Percentiles rank a stretch among this genome's conserved stretches.
Conservation (phyloP, 441 rosid species). For the Dalechampia spathulata region DNA sequence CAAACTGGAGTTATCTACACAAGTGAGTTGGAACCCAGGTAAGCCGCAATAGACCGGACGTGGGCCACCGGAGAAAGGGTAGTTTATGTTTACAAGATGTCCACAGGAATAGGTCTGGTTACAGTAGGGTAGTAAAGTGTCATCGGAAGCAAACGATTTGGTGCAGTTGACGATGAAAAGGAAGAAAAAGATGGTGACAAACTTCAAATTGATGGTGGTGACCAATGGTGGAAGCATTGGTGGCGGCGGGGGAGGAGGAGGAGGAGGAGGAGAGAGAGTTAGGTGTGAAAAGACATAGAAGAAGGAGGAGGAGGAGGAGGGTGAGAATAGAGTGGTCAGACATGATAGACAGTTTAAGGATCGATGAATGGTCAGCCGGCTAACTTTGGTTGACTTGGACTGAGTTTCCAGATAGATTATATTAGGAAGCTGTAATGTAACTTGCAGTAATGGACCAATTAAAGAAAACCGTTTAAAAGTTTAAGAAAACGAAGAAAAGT, state of each 20-base stretch:
- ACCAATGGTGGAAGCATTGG: background rate
- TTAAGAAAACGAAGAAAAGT: too few relatives aligned
- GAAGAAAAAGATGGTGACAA: too few relatives aligned
- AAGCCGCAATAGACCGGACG: conserved; percentile 30
- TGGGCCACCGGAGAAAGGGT: conserved; percentile 35
- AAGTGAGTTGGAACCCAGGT: conserved; percentile 26
- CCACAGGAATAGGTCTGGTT: conserved; percentile 26
- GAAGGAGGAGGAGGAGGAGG: too few relatives aligned
- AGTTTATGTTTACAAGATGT: conserved; percentile 16
- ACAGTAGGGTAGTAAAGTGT: conserved; percentile 16
- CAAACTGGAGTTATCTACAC: conserved; percentile 8
- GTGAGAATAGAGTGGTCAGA: background rate
- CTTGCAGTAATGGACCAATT: too few relatives aligned
- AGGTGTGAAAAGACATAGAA: background rate
- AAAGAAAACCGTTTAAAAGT: too few relatives aligned
- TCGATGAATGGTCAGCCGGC: background rate
- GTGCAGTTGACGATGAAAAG: background rate
- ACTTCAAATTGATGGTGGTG: background rate
- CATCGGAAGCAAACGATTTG: background rate
- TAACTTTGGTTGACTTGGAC: conserved; percentile 9
- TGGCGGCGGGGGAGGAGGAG: conserved; percentile 1
- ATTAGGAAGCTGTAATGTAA: too few relatives aligned
- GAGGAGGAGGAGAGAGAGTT: background rate
- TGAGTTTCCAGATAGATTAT: too few relatives aligned
- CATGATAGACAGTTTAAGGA: background rate